phyloP scores from a whole-genome alignment of 495 filamentous ascomycete genomes.

The Xylaria castorea region DNA sequence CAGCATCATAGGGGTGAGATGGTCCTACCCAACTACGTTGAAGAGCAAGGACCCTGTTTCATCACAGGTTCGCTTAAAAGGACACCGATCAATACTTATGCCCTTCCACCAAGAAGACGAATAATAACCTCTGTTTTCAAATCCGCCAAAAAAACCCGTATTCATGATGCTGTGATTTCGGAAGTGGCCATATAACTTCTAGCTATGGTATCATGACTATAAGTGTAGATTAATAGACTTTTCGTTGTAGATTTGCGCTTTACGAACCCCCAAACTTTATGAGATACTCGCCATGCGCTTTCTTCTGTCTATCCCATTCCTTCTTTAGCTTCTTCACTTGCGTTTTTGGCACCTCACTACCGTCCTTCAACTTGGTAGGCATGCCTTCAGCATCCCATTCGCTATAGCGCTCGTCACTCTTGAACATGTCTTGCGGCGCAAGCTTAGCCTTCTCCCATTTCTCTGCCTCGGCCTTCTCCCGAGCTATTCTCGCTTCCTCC shows the following conservation, averaged over 20 bases:
- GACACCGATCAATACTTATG: neutral
- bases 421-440: slow-evolving; percentile 73
- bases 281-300: slow-evolving; percentile 70
- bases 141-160: neutral
- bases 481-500: slow-evolving; percentile 65
- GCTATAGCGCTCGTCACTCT: slow-evolving; percentile 70
- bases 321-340: slow-evolving; percentile 84
- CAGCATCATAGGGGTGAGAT: neutral
- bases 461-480: slow-evolving; percentile 57
- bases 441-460: slow-evolving; percentile 76
- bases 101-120: neutral
- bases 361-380: slow-evolving; percentile 76
- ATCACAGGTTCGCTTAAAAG: neutral
- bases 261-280: slow-evolving; percentile 54
- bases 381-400: slow-evolving; percentile 89
- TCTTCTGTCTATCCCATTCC: slow-evolving; percentile 92
- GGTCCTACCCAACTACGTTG: neutral
- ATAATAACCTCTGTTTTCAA: neutral
- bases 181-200: neutral
- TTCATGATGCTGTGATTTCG: neutral
- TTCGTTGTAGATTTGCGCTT: slow-evolving; percentile 27
- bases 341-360: slow-evolving; percentile 82
- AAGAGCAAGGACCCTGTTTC: neutral
- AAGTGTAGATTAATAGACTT: too few relatives aligned
- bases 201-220: too few relatives aligned